phyloP scores from a whole-genome alignment of 192 early-diverging fungal species.

The Coemansia sp. region DNA sequence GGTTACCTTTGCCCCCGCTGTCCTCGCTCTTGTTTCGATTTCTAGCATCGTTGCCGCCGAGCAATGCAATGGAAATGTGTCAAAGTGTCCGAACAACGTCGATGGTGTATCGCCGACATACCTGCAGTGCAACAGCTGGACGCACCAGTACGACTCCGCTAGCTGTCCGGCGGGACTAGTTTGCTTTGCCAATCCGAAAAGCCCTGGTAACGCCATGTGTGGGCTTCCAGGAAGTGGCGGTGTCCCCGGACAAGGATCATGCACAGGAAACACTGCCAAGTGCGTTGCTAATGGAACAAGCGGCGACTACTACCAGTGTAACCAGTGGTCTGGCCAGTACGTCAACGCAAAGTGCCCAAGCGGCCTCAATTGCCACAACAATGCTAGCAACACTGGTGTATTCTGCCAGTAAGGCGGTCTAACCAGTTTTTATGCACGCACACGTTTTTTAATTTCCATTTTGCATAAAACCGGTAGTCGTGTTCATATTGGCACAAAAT shows the following conservation, averaged over 20 bases:
- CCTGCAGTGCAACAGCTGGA: conserved; percentile 42
- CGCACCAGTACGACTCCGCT: conserved; percentile 16
- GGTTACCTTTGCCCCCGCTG: conserved; percentile 13
- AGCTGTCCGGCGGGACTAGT: conserved; percentile 36
- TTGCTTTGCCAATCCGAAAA: conserved; percentile 42
- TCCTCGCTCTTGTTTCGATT: conserved; percentile 23
- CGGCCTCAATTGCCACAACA: conserved; percentile 48
- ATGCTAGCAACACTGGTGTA: conserved; percentile 42
- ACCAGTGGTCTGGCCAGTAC: conserved; percentile 49
- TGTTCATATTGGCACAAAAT: conserved; percentile 4
- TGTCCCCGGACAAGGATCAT: conserved; percentile 25
- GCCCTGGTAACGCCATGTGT: conserved; percentile 35
- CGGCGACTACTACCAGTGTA: conserved; percentile 39
- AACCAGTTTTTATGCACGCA: not conserved
- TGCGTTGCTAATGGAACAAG: conserved; percentile 36
- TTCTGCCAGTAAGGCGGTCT: conserved; percentile 28
- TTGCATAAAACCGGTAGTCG: not conserved
- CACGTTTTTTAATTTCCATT: too few relatives aligned
- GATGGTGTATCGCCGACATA: conserved; percentile 42
- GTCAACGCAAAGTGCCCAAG: conserved; percentile 32
- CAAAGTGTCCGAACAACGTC: conserved; percentile 27
- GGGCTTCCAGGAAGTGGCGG: conserved; percentile 41
- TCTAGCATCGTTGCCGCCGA: conserved; percentile 20
- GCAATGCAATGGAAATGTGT: conserved; percentile 29
- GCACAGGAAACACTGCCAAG: conserved; percentile 48